These are phyloP conservation scores for Eudorina sp. DNA, from an alignment of 139 green algal species.

Conservation along the genomic window DNA sequence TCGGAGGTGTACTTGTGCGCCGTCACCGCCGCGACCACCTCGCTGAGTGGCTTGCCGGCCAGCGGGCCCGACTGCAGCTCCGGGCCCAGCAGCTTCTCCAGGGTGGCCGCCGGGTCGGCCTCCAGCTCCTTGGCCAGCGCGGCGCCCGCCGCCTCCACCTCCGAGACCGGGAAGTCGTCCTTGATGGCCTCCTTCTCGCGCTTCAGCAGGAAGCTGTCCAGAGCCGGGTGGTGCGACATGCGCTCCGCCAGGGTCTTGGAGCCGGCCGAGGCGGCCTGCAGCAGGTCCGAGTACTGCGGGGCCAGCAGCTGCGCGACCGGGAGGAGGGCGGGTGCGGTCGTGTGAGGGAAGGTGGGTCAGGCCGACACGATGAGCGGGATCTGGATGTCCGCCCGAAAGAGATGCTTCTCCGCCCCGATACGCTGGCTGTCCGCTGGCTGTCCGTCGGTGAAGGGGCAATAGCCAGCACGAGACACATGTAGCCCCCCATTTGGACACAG, in stretches of 20 bases:
- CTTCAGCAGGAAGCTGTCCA: constrained; percentile 68
- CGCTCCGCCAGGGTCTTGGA: constrained; percentile 64
- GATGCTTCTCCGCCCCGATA: too few species aligned
- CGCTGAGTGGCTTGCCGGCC: constrained; percentile 54
- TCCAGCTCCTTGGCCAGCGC: constrained; percentile 64
- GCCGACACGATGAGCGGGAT: too few species aligned
- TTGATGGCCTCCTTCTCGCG: constrained; percentile 60
- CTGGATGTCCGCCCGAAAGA: too few species aligned
- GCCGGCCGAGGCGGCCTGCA: constrained; percentile 59
- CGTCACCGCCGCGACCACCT: constrained; percentile 61
- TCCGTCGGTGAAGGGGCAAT: too few species aligned
- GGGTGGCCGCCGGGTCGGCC: constrained; percentile 57
- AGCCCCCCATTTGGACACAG: too few species aligned
- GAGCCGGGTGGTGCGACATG: constrained; percentile 54
- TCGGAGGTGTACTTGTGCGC: constrained; percentile 70
- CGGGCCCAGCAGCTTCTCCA: constrained; percentile 69
- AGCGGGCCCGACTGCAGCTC: constrained; percentile 54
- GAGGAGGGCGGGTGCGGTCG: neutral
- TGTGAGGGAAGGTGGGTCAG: too few species aligned
- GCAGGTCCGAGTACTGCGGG: constrained; percentile 61
- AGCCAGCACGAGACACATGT: too few species aligned
- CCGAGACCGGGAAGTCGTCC: constrained; percentile 46
- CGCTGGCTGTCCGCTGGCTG: too few species aligned
- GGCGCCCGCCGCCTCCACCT: constrained; percentile 54
- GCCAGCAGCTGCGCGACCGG: constrained; percentile 41